These are phyloP conservation scores for Candida ortonii DNA, from an alignment of 805 yeast species.

Conservation along the genomic window DNA sequence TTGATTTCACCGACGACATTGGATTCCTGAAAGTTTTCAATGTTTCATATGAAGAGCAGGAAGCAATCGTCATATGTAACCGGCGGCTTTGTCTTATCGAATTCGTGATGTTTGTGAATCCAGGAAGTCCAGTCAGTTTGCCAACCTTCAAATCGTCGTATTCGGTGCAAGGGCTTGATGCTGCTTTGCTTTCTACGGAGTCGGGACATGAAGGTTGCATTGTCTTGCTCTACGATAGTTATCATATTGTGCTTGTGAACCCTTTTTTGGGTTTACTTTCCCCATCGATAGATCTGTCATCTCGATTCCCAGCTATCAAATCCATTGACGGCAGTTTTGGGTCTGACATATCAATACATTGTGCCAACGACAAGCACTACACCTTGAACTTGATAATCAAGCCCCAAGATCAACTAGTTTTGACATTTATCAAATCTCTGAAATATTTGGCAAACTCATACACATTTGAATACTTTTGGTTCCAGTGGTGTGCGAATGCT, in stretches of 20 bases:
- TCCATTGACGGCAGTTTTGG: conserved; percentile 25
- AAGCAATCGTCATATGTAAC: conserved; percentile 59
- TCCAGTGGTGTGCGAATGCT: conserved; percentile 59
- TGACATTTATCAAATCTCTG: conserved; percentile 46
- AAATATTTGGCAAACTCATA: conserved; percentile 56
- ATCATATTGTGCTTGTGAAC: conserved; percentile 43
- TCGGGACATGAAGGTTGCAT: conserved; percentile 42
- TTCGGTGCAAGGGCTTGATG: conserved; percentile 34
- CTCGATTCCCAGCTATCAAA: conserved; percentile 21
- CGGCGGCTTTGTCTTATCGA: conserved; percentile 39
- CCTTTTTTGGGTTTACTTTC: conserved; percentile 56
- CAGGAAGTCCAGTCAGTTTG: conserved; percentile 28
- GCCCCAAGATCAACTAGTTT: conserved; percentile 46
- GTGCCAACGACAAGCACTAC: conserved; percentile 23
- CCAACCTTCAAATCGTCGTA: conserved; percentile 25
- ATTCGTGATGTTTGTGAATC: conserved; percentile 46
- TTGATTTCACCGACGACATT: conserved; percentile 33
- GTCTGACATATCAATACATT: conserved; percentile 24
- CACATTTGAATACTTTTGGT: conserved; percentile 55
- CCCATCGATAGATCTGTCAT: conserved; percentile 27
- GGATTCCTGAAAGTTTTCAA: conserved; percentile 35
- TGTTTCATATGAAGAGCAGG: conserved; percentile 50
- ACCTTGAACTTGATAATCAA: conserved; percentile 37
- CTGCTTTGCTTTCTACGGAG: conserved; percentile 36
- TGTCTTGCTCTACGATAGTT: conserved; percentile 37